A percentile compares a stretch with the other conserved stretches of the same genome.
These are phyloP conservation scores for Elongisporangium anandrum DNA, from an alignment of 352 stramenopile genomes.

Conservation along the genomic window DNA sequence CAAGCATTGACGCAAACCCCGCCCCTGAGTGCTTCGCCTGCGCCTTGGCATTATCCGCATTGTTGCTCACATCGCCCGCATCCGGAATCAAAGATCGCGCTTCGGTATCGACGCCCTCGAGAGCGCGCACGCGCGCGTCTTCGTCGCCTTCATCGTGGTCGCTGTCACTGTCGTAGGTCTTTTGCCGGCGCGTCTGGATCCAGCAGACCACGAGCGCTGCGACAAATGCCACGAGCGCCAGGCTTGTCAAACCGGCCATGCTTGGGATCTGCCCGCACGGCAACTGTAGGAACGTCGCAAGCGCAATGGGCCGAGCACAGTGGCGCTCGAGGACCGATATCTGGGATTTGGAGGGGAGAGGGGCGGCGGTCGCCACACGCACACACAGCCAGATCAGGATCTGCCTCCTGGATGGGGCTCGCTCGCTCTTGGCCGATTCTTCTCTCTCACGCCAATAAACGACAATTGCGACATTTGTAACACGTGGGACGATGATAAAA, in stretches of 20 bases:
- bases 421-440: neutral
- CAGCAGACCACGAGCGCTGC: conserved; percentile 9
- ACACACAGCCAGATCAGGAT: neutral
- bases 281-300: neutral
- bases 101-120: neutral
- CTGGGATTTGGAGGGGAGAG: neutral
- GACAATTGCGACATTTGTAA: neutral
- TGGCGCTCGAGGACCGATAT: neutral
- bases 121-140: neutral
- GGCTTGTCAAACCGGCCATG: conserved; percentile 1
- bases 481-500: neutral
- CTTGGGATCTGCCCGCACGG: neutral
- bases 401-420: neutral
- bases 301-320: neutral
- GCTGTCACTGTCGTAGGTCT: conserved; percentile 11
- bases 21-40: neutral
- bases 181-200: conserved; percentile 3
- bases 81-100: neutral
- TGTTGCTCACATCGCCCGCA: neutral
- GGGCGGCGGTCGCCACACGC: neutral
- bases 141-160: conserved; percentile 16
- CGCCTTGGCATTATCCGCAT: neutral
- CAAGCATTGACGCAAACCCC: neutral
- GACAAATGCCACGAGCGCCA: conserved; percentile 1
- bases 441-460: neutral